These are phyloP conservation scores for Azolla pinnata DNA, from an alignment of 75 land plant genomes.

Conservation along the genomic window DNA sequence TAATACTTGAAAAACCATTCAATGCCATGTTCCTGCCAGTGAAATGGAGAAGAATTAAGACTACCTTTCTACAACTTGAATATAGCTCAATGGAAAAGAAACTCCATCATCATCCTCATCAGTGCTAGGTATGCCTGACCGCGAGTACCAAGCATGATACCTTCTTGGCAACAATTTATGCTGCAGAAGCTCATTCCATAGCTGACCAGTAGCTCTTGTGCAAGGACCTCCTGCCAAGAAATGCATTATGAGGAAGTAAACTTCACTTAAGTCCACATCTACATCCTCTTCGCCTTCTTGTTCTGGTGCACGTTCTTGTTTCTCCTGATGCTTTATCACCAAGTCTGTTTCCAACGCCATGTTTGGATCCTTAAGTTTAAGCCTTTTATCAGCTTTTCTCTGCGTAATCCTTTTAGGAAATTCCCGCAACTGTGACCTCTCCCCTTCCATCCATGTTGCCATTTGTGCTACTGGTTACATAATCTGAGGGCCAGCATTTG, in stretches of 20 bases:
- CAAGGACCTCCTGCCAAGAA: conserved; percentile 87
- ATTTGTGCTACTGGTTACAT: not conserved
- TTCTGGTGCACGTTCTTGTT: not conserved
- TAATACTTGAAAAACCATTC: too few relatives aligned
- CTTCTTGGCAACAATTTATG: conserved; percentile 82
- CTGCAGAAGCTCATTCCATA: conserved; percentile 80
- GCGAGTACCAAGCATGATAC: conserved; percentile 93
- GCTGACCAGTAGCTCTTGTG: conserved; percentile 54
- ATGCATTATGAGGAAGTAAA: conserved; percentile 88
- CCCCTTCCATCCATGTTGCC: not conserved
- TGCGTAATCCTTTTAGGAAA: not conserved
- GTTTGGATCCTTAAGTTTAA: too few relatives aligned
- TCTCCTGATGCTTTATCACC: too few relatives aligned
- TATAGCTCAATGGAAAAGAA: conserved; percentile 71
- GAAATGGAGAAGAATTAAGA: too few relatives aligned
- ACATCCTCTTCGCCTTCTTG: conserved; percentile 27
- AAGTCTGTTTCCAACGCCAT: too few relatives aligned
- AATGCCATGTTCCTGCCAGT: too few relatives aligned
- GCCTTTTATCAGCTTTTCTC: not conserved
- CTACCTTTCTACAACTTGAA: conserved; percentile 64
- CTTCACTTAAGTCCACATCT: conserved; percentile 70
- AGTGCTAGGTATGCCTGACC: conserved; percentile 47
- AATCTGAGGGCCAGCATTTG: too few relatives aligned
- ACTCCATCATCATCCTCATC: conserved; percentile 78
- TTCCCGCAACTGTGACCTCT: not conserved